Percentiles rank a stretch among this genome's conserved stretches.
Evolutionary conservation across 345 rosid species (phyloP).

Genomic region (Passiflora organensis): DNA sequence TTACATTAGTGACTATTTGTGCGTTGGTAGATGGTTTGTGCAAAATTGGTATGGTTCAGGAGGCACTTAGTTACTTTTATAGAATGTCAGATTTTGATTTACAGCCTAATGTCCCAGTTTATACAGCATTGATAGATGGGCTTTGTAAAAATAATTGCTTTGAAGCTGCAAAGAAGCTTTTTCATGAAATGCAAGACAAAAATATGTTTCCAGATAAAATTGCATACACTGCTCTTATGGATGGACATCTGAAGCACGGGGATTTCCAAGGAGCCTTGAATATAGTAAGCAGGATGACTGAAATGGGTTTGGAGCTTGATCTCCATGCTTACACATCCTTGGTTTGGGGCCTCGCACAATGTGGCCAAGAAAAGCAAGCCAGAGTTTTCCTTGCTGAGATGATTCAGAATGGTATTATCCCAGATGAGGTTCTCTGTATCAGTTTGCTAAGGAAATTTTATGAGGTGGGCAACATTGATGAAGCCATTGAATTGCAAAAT

Average conservation of each 20-base stretch:
- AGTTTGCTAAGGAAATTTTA: slow-evolving; percentile 48
- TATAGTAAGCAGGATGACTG: slow-evolving; percentile 43
- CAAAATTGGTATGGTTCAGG: slow-evolving; percentile 50
- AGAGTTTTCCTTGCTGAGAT: slow-evolving; percentile 53
- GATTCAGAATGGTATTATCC: slow-evolving; percentile 48
- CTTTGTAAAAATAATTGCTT: slow-evolving; percentile 56
- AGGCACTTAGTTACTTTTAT: slow-evolving; percentile 46
- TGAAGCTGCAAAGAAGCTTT: slow-evolving; percentile 45
- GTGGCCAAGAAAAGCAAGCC: slow-evolving; percentile 49
- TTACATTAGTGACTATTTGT: slow-evolving; percentile 63
- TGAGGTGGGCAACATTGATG: slow-evolving; percentile 45
- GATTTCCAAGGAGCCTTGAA: slow-evolving; percentile 46
- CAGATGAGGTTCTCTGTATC: slow-evolving; percentile 56
- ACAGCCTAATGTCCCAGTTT: slow-evolving; percentile 55
- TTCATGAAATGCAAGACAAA: slow-evolving; percentile 42
- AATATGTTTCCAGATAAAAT: slow-evolving; percentile 44
- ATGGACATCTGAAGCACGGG: slow-evolving; percentile 59
- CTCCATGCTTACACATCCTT: slow-evolving; percentile 59
- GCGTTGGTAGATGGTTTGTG: slow-evolving; percentile 71
- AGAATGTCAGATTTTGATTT: slow-evolving; percentile 41
- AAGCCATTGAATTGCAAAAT: slow-evolving; percentile 48
- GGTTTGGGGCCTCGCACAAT: slow-evolving; percentile 52
- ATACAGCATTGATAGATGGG: slow-evolving; percentile 66
- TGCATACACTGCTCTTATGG: slow-evolving; percentile 55
- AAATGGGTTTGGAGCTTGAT: slow-evolving; percentile 61